These are phyloP conservation scores for Penicillium egyptiacum DNA, from an alignment of 495 filamentous ascomycete genomes.

Conservation along the genomic window DNA sequence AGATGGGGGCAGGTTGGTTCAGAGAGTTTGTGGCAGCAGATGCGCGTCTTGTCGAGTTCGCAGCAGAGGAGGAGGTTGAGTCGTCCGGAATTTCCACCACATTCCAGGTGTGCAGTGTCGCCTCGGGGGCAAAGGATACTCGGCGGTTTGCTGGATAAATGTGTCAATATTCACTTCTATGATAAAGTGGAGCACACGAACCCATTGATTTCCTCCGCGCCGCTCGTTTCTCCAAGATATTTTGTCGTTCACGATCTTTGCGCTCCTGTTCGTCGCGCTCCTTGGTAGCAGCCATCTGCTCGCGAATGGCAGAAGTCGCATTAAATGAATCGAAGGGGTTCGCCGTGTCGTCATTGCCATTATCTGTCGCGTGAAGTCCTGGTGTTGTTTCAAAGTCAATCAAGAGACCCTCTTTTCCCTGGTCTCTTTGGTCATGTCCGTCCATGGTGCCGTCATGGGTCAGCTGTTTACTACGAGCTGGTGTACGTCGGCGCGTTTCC, in stretches of 20 bases:
- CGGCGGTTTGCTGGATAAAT: slow-evolving; percentile 68
- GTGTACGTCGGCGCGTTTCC: slow-evolving; percentile 44
- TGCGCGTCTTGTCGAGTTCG: slow-evolving; percentile 67
- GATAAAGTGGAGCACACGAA: slow-evolving; percentile 22
- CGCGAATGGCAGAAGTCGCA: slow-evolving; percentile 47
- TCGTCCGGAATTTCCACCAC: slow-evolving; percentile 88
- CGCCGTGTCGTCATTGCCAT: slow-evolving; percentile 47
- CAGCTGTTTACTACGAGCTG: slow-evolving; percentile 31
- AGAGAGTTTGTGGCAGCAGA: slow-evolving; percentile 57
- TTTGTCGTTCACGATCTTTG: slow-evolving; percentile 61
- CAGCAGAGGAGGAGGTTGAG: slow-evolving; percentile 79
- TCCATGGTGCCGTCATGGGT: slow-evolving; percentile 24
- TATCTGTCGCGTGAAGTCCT: slow-evolving; percentile 24
- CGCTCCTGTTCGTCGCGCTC: slow-evolving; percentile 73
- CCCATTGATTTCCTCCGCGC: slow-evolving; percentile 86
- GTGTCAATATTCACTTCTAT: slow-evolving; percentile 8
- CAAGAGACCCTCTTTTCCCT: slow-evolving; percentile 39
- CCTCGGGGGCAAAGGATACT: slow-evolving; percentile 96
- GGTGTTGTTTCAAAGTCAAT: slow-evolving; percentile 52
- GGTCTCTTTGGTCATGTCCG: slow-evolving; percentile 9
- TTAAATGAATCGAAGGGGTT: slow-evolving; percentile 62
- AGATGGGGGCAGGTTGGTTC: slow-evolving; percentile 35
- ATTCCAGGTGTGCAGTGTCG: slow-evolving; percentile 96
- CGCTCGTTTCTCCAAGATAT: slow-evolving; percentile 71
- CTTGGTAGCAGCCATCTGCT: slow-evolving; percentile 73